Base-by-base conservation (phyloP, 768 basidiomycete species). In the Boletales sp. region DNA sequence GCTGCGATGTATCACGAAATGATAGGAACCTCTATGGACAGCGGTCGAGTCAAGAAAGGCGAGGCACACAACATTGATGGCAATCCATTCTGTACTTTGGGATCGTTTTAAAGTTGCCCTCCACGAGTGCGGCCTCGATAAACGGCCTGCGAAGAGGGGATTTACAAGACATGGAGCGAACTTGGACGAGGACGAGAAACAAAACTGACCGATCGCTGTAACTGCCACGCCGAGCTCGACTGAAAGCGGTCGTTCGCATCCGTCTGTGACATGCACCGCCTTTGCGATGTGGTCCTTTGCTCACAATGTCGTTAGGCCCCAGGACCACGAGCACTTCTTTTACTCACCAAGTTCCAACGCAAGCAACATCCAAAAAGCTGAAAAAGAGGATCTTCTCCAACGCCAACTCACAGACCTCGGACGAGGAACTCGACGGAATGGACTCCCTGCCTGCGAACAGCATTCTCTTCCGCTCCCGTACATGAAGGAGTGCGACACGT, bases 31-130 rank as follows among this genome's bases (percentile, higher is more conserved):
- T n/a, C 92, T 12, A 87, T 94, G 13, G 90, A 81, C 95, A 98
- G 97, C 11, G 86, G 83, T 2, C 90, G 88, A 73, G 95, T 92
- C n/a, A n/a, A n/a, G n/a, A n/a, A n/a, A n/a, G n/a, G n/a, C n/a
- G n/a, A n/a, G n/a, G n/a, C n/a, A n/a, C n/a, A n/a, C n/a, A n/a
- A n/a, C n/a, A n/a, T n/a, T n/a, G n/a, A n/a, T n/a, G n/a, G n/a
- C n/a, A n/a, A n/a, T n/a, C n/a, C n/a, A n/a, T n/a, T n/a, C n/a
- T n/a, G n/a, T n/a, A n/a, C n/a, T n/a, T n/a, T n/a, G n/a, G n/a
- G n/a, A n/a, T n/a, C n/a, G n/a, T n/a, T n/a, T n/a, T n/a, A n/a
- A n/a, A n/a, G n/a, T n/a, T n/a, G n/a, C n/a, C n/a, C n/a, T n/a
- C n/a, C n/a, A n/a, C n/a, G n/a, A n/a, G n/a, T n/a, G n/a, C n/a